Base-by-base conservation (phyloP, 768 basidiomycete species). In the Suillus ampliporus region DNA sequence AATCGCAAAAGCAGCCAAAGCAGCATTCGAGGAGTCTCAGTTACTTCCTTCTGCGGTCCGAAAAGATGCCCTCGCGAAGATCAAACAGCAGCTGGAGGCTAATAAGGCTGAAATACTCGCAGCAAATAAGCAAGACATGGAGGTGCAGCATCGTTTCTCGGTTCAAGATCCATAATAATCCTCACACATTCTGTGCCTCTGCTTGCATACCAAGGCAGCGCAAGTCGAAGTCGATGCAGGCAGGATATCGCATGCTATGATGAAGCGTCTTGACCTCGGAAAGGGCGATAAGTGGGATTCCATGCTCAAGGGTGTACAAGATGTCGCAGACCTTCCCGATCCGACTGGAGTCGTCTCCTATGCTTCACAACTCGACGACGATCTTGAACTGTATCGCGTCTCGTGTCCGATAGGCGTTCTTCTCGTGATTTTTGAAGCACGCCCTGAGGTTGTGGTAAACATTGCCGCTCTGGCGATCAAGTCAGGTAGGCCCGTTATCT, bases 381-480 rank as follows among this genome's bases (percentile, higher is more conserved):
- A 80, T 0, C 82, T 99, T 23, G 92, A 97, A 67, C 84, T 99
- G 4, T 94, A 97, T 77, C 88, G 95, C 35, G 91, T 99, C 1
- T 92, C 97, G 0, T 99, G 97, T 71, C 96, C 97, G 0, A 96
- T 99, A 65, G 97, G 97, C 23, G 95, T 97, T 1, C 80, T 99
- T 14, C 83, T 99, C 57, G 94, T 99, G 65, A 97, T 99, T 64
- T 99, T 99, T 69, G 97, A 99, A 76, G 92, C 97, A 4, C 85
- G 97, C 34, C 97, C 97, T 1, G 97, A 99, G 74, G 97, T 99
- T 14, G 94, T 99, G 28, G 92, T 98, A 44, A 99, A 99, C 74
- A 98, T 99, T 65, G 94, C 97, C 6, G 86, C 95, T 0, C 80
- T 99, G 71, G 97, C 97, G 1, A 92, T 99, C 72, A 99, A 98